Conservation (phyloP, 768 basidiomycete genomes). For the Russula dissimulans region DNA sequence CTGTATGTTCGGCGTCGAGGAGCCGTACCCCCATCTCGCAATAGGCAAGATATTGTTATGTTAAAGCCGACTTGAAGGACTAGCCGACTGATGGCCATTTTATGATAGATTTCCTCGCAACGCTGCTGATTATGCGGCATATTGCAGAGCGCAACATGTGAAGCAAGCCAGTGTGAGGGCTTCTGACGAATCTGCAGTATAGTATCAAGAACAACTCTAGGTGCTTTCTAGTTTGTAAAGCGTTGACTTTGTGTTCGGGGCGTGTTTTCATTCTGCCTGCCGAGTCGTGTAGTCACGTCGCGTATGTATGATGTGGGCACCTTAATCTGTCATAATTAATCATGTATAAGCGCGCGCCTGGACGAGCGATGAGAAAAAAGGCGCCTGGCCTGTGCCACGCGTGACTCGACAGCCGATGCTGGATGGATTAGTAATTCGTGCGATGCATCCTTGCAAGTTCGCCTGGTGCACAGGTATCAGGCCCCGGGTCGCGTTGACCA, state of each 20-base stretch:
- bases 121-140: constrained; percentile 56
- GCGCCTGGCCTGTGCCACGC: too few species aligned
- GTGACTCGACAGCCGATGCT: too few species aligned
- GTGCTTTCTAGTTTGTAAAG: neutral
- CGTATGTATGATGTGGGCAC: neutral
- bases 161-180: neutral
- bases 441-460: too few species aligned
- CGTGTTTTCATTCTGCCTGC: too few species aligned
- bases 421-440: too few species aligned
- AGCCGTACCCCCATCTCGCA: constrained; percentile 45
- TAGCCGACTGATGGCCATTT: neutral
- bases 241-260: neutral
- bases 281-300: too few species aligned
- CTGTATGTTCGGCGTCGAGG: constrained; percentile 54
- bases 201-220: neutral
- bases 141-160: constrained; percentile 40
- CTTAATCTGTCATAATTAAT: neutral
- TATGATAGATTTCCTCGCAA: constrained; percentile 46
- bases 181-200: neutral
- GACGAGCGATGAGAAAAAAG: too few species aligned
- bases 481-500: neutral
- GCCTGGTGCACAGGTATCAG: too few species aligned
- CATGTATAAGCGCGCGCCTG: too few species aligned
- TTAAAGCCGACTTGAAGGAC: neutral
- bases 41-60: constrained; percentile 34